Base-by-base conservation (phyloP, 2,329 filamentous ascomycete genomes). In the Parastagonospora avenae region DNA sequence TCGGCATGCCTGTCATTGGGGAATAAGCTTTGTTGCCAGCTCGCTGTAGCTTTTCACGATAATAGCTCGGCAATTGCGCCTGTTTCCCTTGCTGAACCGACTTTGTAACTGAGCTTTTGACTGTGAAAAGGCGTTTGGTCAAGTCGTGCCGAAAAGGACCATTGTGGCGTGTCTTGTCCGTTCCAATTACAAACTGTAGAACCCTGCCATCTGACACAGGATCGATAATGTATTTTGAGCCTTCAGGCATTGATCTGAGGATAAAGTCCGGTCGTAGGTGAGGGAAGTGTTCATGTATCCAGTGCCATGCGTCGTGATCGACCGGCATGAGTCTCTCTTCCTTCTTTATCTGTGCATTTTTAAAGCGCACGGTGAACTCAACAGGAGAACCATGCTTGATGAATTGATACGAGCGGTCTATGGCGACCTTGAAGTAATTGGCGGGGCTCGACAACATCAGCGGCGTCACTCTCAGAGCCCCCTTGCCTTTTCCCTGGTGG, bases 201-300 rank as follows among this genome's bases (percentile, higher is more conserved):
- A 44, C n/a, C 7, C 47, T 46, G 1, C 66, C 65, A 19, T 71
- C 58, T 11, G 44, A 54, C 2, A 67, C 55, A 1, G 68, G 69
- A 0, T 61, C 9, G 36, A 72, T 42, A 7, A 59, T 4, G 15
- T 50, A 66, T 2, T 12, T 15, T 0, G 67, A 59, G 9, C 55
- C 59, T 32, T 57, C 30, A 0, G 68, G 69, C 69, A 72, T 71
- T 15, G 45, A 50, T 40, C 63, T 67, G 28, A 64, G 27, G 8
- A 72, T 67, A 24, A 70, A 63, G 44, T 72, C 68, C 1, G 68
- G 67, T 16, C 65, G 59, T 27, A 71, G 27, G 35, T 71, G 67
- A 2, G 69, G 66, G 28, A 66, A 71, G 37, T 64, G 59, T 8
- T 50, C 15, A 28, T 65, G 61, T 36, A 64, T 43, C 60, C 64